Percentiles rank a stretch among this genome's conserved stretches.
These are phyloP conservation scores for Phytopythium boreale DNA, from an alignment of 352 stramenopile species.

Conservation along the genomic window DNA sequence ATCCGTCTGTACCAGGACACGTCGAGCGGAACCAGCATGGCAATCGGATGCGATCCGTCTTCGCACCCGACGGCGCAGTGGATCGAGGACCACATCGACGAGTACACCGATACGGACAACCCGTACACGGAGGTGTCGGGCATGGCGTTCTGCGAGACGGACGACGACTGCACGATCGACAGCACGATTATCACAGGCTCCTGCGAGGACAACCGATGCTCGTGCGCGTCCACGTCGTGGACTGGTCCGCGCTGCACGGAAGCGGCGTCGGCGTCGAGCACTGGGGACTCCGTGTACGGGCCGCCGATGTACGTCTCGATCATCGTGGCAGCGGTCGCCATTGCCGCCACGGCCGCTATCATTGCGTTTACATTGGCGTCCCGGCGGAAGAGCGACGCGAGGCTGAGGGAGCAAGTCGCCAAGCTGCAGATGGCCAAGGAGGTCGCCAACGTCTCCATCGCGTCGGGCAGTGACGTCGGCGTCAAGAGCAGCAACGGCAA, in stretches of 20 bases:
- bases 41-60: constrained; percentile 40
- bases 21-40: constrained; percentile 33
- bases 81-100: constrained; percentile 55
- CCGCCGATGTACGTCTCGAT: constrained; percentile 25
- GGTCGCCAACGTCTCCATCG: constrained; percentile 15
- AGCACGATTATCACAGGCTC: constrained; percentile 27
- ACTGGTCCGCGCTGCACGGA: constrained; percentile 46
- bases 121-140: constrained; percentile 34
- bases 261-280: constrained; percentile 11
- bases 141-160: constrained; percentile 36
- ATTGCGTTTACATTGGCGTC: constrained; percentile 13
- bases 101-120: constrained; percentile 52
- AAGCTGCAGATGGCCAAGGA: constrained; percentile 18
- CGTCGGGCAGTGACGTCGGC: constrained; percentile 14
- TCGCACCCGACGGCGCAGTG: constrained; percentile 56
- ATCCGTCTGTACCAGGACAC: constrained; percentile 42
- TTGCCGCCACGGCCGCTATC: constrained; percentile 12
- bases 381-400: constrained; percentile 13
- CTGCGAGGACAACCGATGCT: constrained; percentile 29
- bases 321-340: constrained; percentile 18
- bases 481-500: constrained; percentile 13
- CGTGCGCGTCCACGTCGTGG: constrained; percentile 32
- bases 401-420: constrained; percentile 16
- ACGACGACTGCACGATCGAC: constrained; percentile 49
- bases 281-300: constrained; percentile 14